Percentiles rank a stretch among this genome's conserved stretches.
These are phyloP conservation scores for Myxozyma sirexii DNA, from an alignment of 805 yeast genomes.

Conservation along the genomic window DNA sequence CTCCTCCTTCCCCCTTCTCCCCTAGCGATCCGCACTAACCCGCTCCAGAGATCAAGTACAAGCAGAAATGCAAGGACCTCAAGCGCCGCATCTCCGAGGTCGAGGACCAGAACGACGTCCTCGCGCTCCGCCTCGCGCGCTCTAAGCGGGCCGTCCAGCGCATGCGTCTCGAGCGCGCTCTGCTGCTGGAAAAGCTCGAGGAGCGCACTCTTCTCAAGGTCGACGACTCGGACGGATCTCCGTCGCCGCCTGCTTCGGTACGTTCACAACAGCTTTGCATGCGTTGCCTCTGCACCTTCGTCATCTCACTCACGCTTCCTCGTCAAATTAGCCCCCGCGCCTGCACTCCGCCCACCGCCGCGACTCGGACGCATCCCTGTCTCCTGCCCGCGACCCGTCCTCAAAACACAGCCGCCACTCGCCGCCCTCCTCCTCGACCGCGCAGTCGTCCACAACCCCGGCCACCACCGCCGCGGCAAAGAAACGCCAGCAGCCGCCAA, in stretches of 20 bases:
- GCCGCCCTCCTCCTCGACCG: not conserved
- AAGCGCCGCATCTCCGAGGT: constrained; percentile 45
- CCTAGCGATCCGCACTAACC: not conserved
- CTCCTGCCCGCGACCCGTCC: constrained; percentile 13
- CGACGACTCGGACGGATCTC: constrained; percentile 39
- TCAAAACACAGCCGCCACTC: not conserved
- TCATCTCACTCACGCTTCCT: not conserved
- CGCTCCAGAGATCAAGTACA: constrained; percentile 47
- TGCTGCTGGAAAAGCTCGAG: constrained; percentile 79
- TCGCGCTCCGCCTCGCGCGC: constrained; percentile 74
- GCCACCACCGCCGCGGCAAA: constrained; percentile 31
- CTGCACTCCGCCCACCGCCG: constrained; percentile 14
- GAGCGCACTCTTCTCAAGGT: constrained; percentile 40
- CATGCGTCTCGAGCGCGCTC: constrained; percentile 77
- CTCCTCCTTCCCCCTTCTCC: not conserved
- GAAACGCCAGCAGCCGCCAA: constrained; percentile 47
- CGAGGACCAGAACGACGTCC: constrained; percentile 49
- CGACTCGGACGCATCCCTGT: constrained; percentile 18
- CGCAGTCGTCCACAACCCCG: constrained; percentile 1
- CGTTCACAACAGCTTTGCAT: not conserved
- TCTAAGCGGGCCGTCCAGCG: constrained; percentile 76
- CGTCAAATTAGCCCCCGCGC: constrained; percentile 22
- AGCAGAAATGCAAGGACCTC: constrained; percentile 71
- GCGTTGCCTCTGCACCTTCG: not conserved
- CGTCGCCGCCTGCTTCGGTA: constrained; percentile 40